Base-by-base conservation (phyloP, 2,329 filamentous ascomycete species). In the Lachnellula suecica region DNA sequence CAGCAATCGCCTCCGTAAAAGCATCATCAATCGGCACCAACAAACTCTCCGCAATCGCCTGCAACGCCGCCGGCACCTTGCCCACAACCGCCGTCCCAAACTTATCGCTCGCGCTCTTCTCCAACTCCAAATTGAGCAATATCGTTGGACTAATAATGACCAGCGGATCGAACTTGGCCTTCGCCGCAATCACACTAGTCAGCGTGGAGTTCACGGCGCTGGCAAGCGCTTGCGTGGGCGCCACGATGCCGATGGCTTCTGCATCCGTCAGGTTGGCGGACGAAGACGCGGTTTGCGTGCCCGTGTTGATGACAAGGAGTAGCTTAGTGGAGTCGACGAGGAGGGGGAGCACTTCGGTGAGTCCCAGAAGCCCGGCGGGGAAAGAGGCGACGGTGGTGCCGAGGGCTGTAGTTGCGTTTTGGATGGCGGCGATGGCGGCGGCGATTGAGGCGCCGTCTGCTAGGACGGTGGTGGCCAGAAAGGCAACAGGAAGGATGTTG, bases 81-180 rank as follows among this genome's bases (percentile, higher is more conserved):
- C 27, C 27, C 3, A 58, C 40, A 34, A 61, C 55, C 11, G 55
- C 59, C 9, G 45, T 43, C 34, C 47, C 47, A 45, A 61, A 59
- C 19, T 52, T 65, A 22, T 63, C 60, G 0, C 72, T 73, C 0
- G 74, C 72, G 2, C 60, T 57, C 59, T 71, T 69, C 65, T 78
- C 65, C 8, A 69, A 52, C 54, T 71, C 61, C 22, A 80, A 60
- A 51, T 71, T 73, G 17, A 73, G 40, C 42, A 75, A 64, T 40
- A 79, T 74, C 23, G 74, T 58, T 0, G 75, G 73, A 43, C 67
- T 69, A 11, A 59, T 44, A 31, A 79, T 57, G 3, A 74, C 48
- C 6, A 76, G 61, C 41, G 64, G 64, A 60, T 77, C 72, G 51
- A 79, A 79, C 54, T 74, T 72, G 23, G 62, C 66, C 63, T 76